Evolutionary conservation across 148 eudicot genomes (phyloP).

Genomic region (Rhododendron ferrugineum): DNA sequence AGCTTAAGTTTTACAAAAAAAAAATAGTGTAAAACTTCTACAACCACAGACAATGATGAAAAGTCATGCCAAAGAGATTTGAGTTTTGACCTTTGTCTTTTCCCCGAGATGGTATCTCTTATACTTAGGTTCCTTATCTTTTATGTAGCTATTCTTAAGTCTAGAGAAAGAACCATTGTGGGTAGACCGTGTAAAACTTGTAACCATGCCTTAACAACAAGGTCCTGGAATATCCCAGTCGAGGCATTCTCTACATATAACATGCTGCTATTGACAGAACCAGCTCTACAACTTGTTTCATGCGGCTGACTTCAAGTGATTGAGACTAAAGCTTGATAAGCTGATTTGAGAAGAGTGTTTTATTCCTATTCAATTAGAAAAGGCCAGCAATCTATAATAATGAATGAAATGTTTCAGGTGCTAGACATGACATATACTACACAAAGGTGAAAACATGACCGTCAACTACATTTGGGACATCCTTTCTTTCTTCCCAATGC

Average conservation of each 20-base stretch:
- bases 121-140: not conserved
- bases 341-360: not conserved
- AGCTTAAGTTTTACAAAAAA: not conserved
- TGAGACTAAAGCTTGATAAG: not conserved
- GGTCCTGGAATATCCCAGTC: not conserved
- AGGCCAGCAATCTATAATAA: not conserved
- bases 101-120: not conserved
- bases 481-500: not conserved
- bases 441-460: not conserved
- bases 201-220: not conserved
- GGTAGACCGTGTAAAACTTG: not conserved
- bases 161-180: not conserved
- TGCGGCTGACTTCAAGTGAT: not conserved
- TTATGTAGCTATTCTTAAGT: not conserved
- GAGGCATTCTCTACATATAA: not conserved
- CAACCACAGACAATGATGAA: not conserved
- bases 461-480: not conserved
- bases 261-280: not conserved
- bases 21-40: not conserved
- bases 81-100: not conserved
- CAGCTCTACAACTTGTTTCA: not conserved
- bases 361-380: not conserved
- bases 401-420: not conserved
- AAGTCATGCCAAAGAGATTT: not conserved
- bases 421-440: not conserved